Conservation (phyloP, 345 rosid genomes). For the Camelina laxa region DNA sequence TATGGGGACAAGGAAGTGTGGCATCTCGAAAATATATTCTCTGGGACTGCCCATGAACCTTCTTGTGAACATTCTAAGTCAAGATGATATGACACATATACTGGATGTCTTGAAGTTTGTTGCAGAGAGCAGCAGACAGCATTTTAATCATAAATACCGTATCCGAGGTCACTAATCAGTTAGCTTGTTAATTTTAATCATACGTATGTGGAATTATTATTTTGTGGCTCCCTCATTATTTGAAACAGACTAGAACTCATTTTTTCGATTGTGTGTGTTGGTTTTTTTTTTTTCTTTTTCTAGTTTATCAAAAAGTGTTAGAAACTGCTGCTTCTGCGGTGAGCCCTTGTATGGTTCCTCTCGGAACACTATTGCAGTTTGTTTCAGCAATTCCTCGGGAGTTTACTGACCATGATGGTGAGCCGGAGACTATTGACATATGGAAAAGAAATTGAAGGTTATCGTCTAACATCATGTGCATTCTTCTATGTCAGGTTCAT, state of each 20-base stretch:
- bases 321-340: constrained; percentile 70
- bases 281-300: constrained; percentile 32
- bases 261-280: neutral
- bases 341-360: constrained; percentile 58
- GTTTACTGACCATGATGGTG: constrained; percentile 83
- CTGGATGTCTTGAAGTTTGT: constrained; percentile 77
- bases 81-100: constrained; percentile 50
- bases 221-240: constrained; percentile 20
- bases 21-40: constrained; percentile 36
- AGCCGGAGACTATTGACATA: constrained; percentile 33
- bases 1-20: constrained; percentile 38
- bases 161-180: constrained; percentile 66
- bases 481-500: constrained; percentile 50
- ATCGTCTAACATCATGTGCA: constrained; percentile 3
- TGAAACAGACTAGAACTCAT: neutral
- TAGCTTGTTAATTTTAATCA: constrained; percentile 36
- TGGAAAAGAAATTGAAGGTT: neutral
- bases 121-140: constrained; percentile 89
- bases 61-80: constrained; percentile 38
- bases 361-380: constrained; percentile 73
- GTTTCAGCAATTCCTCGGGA: constrained; percentile 79
- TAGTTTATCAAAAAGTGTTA: constrained; percentile 70
- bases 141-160: constrained; percentile 92
- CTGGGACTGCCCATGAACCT: constrained; percentile 43
- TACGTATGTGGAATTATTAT: constrained; percentile 2